Base-by-base conservation (phyloP, 805 yeast species). In the Yamadazyma phyllophila region DNA sequence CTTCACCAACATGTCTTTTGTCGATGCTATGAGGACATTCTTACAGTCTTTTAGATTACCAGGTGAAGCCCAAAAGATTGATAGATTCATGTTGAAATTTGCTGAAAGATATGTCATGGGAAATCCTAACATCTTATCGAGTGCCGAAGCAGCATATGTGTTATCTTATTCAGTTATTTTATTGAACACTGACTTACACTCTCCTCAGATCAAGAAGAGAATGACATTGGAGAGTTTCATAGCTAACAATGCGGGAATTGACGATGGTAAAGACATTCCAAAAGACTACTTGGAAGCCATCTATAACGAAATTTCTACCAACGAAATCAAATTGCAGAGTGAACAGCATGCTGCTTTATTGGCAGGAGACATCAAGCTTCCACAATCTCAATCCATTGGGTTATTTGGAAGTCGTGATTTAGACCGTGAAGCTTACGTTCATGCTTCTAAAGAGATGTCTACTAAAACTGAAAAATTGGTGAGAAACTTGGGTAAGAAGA, bases 51-150 rank as follows among this genome's bases (percentile, higher is more conserved):
- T 94, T 69, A 77, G 99, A 62, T 76, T 94, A 48, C 99, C 99
- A 2, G 99, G 99, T 41, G 99, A 94, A 67, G 91, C 97, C 4
- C 99, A 94, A 68, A 92, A 94, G 60, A 92, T 94, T 61, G 99
- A 94, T 72, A 78, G 99, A 56, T 89, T 83, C 61, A 88, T 95
- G 97, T 78, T 94, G 62, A 92, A 94, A 60, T 95, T 95, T 71
- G 99, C 99, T 4, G 96, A 89, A 65, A 77, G 96, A 54, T 94
- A 83, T 60, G 83, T 83, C 16, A 82, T 86, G 52, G 97, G 92
- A 50, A 94, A 94, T 60, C 96, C 97, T 8, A 73, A 73, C n/a
- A 76, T 83, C 0, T 92, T 92, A 64, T 82, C 96, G 0, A 88
- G 88, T 57, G 97, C 98, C 3, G 98, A 90, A 58, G 82, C 97